Base-by-base conservation (phyloP, 1,139 yeast species). In the Suhomyces yuchorum region DNA sequence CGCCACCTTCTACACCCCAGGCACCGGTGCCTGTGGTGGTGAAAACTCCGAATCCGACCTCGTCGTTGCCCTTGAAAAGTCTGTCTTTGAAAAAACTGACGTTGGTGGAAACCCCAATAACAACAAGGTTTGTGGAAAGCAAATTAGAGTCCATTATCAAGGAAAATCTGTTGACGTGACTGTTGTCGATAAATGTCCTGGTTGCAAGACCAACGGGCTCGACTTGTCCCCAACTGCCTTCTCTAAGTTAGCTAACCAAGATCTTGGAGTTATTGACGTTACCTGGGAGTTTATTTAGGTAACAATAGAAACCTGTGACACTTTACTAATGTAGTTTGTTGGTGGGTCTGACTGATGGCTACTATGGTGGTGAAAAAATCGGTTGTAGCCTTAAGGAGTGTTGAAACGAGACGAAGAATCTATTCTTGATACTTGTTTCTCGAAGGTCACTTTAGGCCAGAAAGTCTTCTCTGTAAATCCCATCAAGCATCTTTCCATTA, bases 11-110 rank as follows among this genome's bases (percentile, higher is more conserved):
- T 26, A 26, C 30, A 26, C 30, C 11, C 30, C 84, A 51, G 86
- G 82, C 20, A 64, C 81, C 47, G 87, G 87, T 48, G 82, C 88
- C 32, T 83, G 88, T 68, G 88, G 88, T 41, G 51, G 56, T 47
- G 63, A 71, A 51, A 75, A 65, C 67, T 46, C 68, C 28, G 82
- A 75, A 55, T 39, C 70, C 20, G 87, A 83, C 56, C 65, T 64
- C 55, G 73, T 83, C 55, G 75, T 70, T 33, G 80, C 79, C 28
- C 59, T 75, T 46, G 68, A 77, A 28, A 66, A 68, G 47, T 49
- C 72, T 11, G 14, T 26, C 14, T 26, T 26, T 26, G 30, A 71
- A 48, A 57, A 63, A 41, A 58, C 68, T 50, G 60, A 61, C 43
- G 60, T 62, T 15, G 59, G 60, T 48, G 70, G 67, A 23, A 71